Conservation (phyloP, 257 asterid species). For the Sherardia arvensis region DNA sequence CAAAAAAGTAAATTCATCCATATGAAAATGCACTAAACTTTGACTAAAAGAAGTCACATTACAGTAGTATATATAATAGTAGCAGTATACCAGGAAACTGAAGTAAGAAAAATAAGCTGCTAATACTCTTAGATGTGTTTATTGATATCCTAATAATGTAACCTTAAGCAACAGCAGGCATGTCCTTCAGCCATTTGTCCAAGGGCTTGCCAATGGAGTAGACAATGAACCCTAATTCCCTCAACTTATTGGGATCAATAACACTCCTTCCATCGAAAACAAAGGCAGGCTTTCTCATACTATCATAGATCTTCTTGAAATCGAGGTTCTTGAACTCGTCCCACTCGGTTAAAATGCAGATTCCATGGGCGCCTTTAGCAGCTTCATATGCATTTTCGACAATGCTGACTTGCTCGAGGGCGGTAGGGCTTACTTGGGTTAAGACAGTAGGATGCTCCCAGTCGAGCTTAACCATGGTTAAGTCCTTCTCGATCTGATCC, state of each 20-base stretch:
- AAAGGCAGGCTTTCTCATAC: slow-evolving; percentile 31
- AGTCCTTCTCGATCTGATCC: slow-evolving; percentile 35
- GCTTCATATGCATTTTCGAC: slow-evolving; percentile 23
- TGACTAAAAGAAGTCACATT: neutral
- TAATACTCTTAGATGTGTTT: neutral
- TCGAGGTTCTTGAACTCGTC: slow-evolving; percentile 26
- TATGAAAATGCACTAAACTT: neutral
- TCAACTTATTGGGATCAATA: slow-evolving; percentile 15
- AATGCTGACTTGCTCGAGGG: slow-evolving; percentile 15
- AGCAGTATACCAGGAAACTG: neutral
- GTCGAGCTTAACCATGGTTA: slow-evolving; percentile 31
- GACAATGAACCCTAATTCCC: slow-evolving; percentile 25
- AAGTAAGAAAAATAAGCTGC: neutral
- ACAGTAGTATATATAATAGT: neutral
- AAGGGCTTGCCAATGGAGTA: slow-evolving; percentile 31
- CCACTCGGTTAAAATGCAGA: slow-evolving; percentile 28
- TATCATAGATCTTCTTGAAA: slow-evolving; percentile 22
- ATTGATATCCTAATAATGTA: neutral
- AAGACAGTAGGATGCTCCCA: slow-evolving; percentile 34
- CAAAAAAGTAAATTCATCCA: neutral
- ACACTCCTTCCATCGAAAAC: slow-evolving; percentile 25
- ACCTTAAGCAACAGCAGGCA: slow-evolving; percentile 23
- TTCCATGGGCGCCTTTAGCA: slow-evolving; percentile 26
- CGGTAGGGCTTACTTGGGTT: slow-evolving; percentile 13
- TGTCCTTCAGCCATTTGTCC: slow-evolving; percentile 27